Percentiles rank a stretch among this genome's conserved stretches.
Conservation (phyloP, 352 stramenopile genomes). For the Pythium aquatile region DNA sequence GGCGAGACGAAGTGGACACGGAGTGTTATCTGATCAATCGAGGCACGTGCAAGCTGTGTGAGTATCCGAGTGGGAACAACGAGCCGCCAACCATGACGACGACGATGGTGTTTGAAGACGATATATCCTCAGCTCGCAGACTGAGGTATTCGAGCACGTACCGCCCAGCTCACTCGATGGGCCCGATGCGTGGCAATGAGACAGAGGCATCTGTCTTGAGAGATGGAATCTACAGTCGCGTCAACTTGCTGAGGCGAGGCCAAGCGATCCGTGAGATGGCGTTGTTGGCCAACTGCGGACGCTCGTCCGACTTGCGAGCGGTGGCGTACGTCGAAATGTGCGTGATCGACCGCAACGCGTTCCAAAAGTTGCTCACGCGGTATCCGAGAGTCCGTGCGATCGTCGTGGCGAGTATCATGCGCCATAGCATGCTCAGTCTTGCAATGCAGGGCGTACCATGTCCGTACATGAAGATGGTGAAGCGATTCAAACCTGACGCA, state of each 20-base stretch:
- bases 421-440: neutral
- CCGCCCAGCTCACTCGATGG: neutral
- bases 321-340: constrained; percentile 57
- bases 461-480: neutral
- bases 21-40: constrained; percentile 77
- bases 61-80: constrained; percentile 1
- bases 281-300: constrained; percentile 52
- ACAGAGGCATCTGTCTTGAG: neutral
- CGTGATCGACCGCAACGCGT: constrained; percentile 36
- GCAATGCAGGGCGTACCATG: neutral
- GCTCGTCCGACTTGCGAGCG: constrained; percentile 40
- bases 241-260: neutral
- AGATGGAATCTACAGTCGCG: neutral
- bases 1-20: constrained; percentile 49
- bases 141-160: constrained; percentile 6
- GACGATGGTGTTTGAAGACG: neutral
- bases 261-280: constrained; percentile 35
- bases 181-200: neutral
- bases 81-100: neutral
- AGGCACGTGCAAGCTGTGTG: constrained; percentile 40
- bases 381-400: constrained; percentile 32
- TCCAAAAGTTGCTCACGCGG: constrained; percentile 36
- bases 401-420: neutral
- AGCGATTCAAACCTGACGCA: constrained; percentile 7
- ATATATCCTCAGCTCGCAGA: constrained; percentile 5